These are phyloP conservation scores for Trifolium fragiferum DNA, from an alignment of 306 rosid species.

Conservation along the genomic window DNA sequence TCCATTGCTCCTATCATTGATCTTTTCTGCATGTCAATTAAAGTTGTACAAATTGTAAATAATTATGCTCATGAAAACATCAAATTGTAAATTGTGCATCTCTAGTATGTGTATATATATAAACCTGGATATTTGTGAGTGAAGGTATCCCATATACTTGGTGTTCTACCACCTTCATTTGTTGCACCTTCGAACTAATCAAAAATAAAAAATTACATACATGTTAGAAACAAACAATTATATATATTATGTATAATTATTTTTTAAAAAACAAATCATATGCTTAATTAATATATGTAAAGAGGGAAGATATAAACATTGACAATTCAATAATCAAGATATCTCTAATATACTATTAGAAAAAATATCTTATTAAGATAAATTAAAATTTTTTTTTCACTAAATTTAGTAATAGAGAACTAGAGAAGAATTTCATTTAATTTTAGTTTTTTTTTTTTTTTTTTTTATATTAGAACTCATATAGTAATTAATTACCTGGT, in stretches of 20 bases:
- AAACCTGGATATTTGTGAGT: constrained; percentile 52
- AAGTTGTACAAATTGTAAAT: neutral
- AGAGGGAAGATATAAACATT: too few relatives aligned
- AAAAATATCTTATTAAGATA: too few relatives aligned
- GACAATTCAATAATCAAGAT: too few relatives aligned
- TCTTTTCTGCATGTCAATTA: constrained; percentile 12
- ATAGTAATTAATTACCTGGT: constrained; percentile 38
- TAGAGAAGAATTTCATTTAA: too few relatives aligned
- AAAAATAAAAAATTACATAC: neutral
- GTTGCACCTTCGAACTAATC: constrained; percentile 69
- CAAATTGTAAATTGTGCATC: neutral
- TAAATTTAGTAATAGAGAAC: too few relatives aligned
- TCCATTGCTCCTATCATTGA: constrained; percentile 5
- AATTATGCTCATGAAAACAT: neutral
- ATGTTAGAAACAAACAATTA: neutral
- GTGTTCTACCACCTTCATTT: constrained; percentile 55
- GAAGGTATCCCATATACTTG: constrained; percentile 68
- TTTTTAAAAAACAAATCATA: too few relatives aligned
- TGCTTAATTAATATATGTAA: too few relatives aligned
- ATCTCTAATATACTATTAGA: too few relatives aligned
- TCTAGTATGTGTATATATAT: neutral
- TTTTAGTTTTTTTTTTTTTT: neutral
- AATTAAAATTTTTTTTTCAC: too few relatives aligned
- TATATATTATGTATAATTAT: neutral
- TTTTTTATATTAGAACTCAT: neutral